Evolutionary conservation across 495 filamentous ascomycete genomes (phyloP).

Genomic region (Copromyces sp.): DNA sequence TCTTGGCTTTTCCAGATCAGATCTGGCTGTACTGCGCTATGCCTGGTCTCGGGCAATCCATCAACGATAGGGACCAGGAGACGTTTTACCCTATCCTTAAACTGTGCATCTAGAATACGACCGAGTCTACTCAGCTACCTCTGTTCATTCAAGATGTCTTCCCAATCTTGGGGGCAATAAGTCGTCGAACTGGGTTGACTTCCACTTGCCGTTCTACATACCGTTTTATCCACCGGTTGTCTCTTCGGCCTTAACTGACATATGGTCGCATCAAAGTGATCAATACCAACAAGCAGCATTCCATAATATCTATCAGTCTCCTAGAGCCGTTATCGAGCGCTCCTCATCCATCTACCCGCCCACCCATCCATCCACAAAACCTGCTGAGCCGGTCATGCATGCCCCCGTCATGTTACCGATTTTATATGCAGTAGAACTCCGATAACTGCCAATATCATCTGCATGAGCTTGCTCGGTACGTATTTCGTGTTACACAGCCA

Average conservation of each 20-base stretch:
- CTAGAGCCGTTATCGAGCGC: background rate
- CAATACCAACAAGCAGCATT: background rate
- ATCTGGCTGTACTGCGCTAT: background rate
- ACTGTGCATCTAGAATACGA: background rate
- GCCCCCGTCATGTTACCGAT: background rate
- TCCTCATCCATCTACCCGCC: background rate
- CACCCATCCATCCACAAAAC: background rate
- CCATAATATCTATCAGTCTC: background rate
- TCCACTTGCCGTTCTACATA: background rate
- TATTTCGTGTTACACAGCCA: background rate
- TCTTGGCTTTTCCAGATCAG: background rate
- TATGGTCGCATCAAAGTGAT: background rate
- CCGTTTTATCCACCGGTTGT: background rate
- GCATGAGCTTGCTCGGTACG: background rate
- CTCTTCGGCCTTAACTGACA: background rate
- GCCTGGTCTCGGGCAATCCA: background rate
- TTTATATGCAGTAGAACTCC: background rate
- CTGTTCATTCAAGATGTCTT: background rate
- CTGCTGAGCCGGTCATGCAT: background rate
- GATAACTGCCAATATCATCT: conserved; percentile 3
- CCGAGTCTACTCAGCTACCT: background rate
- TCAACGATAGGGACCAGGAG: background rate
- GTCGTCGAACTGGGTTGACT: background rate
- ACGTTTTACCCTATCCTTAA: background rate
- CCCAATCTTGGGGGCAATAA: background rate